Conservation (phyloP, 1,139 yeast genomes). For the Kurtzmaniella natalensis region DNA sequence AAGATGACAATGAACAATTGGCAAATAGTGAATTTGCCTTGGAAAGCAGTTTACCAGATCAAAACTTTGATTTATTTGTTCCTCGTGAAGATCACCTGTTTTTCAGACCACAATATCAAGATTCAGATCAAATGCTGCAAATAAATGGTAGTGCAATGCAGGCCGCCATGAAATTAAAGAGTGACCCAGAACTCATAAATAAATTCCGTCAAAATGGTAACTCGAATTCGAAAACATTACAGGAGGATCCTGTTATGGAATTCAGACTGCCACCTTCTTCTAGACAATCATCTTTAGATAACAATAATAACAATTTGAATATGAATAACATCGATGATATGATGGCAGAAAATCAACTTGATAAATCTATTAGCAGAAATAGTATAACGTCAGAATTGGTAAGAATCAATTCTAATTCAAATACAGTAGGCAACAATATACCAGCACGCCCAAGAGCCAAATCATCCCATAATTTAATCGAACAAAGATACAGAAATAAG, state of each 20-base stretch:
- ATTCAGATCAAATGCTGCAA: not conserved
- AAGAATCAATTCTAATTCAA: not conserved
- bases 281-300: not conserved
- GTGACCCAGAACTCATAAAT: too few species aligned
- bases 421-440: too few species aligned
- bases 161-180: too few species aligned
- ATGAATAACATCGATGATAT: too few species aligned
- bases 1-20: conserved; percentile 3
- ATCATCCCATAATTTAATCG: conserved; percentile 43
- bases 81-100: not conserved
- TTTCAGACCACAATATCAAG: not conserved
- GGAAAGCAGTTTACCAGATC: conserved; percentile 7
- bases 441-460: conserved; percentile 17
- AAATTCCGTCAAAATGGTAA: not conserved
- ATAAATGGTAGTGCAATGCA: too few species aligned
- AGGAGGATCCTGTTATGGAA: too few species aligned
- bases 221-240: not conserved
- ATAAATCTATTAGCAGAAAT: too few species aligned
- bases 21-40: conserved; percentile 5
- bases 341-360: too few species aligned
- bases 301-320: too few species aligned
- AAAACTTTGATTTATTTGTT: conserved; percentile 6
- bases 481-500: conserved; percentile 43
- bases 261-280: conserved; percentile 1
- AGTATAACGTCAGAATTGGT: too few species aligned